Base-by-base conservation (phyloP, 2,329 filamentous ascomycete genomes). In the Aspergillus jensenii region DNA sequence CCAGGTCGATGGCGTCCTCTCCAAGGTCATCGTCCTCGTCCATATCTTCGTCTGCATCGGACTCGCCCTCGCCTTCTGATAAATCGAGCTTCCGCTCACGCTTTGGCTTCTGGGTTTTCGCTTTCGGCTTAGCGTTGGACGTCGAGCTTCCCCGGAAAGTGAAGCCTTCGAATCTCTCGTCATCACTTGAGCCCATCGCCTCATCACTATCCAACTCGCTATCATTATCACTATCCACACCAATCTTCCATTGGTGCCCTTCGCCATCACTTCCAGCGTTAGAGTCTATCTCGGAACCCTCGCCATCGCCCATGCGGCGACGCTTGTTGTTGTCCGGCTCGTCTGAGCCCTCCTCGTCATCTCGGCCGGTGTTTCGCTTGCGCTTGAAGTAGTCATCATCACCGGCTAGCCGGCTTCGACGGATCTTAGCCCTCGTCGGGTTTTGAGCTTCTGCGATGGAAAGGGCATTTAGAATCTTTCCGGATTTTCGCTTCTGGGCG, bases 111-210 rank as follows among this genome's bases (percentile, higher is more conserved):
- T 63, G 59, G 6, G 47, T 39, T 43, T 58, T 58, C 52, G 69
- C 65, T 51, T 72, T 77, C 59, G 68, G 66, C 62, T 74, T 77
- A 45, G 70, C 67, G 33, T 74, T 73, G 52, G 62, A 71, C 33
- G 72, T 71, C n/a, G 81, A 81, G 63, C 82, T 85, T 33, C 86
- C 87, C 35, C 85, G 80, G 68, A 90, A 90, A 4, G 83, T 84
- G 67, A 88, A 96, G 11, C 87, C 90, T 62, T 91, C 86, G 64
- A 96, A 96, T 62, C 83, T 84, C 71, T 96, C 93, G 68, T 95
- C 88, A 68, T 96, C 93, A 67, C 90, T 95, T 63, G 90, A 88
- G 3, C 91, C 90, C 80, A 96, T 91, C 2, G 93, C 93, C 68
- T 96, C 91, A 70, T 90, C 87, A 64, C 85, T 88, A 70, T 90